A percentile compares a stretch with the other conserved stretches of the same genome.
Evolutionary conservation across 192 early-diverging fungal species (phyloP).

Genomic region (Gigaspora rosea): DNA sequence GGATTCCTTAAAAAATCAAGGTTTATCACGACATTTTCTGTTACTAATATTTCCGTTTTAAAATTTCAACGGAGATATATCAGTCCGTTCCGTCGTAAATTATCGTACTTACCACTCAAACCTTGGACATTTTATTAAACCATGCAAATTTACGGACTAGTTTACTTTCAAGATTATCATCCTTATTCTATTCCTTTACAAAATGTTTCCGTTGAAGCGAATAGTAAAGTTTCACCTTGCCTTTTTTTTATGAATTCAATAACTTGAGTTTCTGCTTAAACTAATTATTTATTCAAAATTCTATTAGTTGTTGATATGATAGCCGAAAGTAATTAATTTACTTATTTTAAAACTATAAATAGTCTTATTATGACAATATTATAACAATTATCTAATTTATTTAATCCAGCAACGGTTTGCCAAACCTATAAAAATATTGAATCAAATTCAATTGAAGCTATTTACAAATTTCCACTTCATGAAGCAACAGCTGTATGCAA

Average conservation of each 20-base stretch:
- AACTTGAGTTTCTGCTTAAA: neutral
- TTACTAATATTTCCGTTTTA: too few species aligned
- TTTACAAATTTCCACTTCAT: conserved; percentile 24
- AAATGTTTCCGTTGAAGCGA: conserved; percentile 3
- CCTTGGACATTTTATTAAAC: too few species aligned
- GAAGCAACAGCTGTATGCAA: conserved; percentile 13
- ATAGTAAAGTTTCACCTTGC: conserved; percentile 2
- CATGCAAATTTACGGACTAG: conserved; percentile 28
- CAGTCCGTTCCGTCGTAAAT: too few species aligned
- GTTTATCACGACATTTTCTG: too few species aligned
- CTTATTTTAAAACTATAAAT: neutral
- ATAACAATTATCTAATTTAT: conserved; percentile 17
- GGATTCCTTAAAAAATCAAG: too few species aligned
- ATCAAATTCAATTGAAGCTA: conserved; percentile 6
- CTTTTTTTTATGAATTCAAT: neutral
- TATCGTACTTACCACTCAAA: too few species aligned
- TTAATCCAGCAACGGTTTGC: neutral
- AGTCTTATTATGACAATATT: neutral
- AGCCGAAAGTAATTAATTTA: conserved; percentile 19
- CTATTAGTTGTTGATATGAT: conserved; percentile 34
- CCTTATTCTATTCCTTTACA: neutral
- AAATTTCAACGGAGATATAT: too few species aligned
- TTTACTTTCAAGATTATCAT: neutral
- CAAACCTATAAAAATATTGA: too few species aligned
- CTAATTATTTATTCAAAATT: neutral